A percentile compares a stretch with the other conserved stretches of the same genome.
These are phyloP conservation scores for Pittosporum tobira DNA, from an alignment of 129 eudicot genomes.

Conservation along the genomic window DNA sequence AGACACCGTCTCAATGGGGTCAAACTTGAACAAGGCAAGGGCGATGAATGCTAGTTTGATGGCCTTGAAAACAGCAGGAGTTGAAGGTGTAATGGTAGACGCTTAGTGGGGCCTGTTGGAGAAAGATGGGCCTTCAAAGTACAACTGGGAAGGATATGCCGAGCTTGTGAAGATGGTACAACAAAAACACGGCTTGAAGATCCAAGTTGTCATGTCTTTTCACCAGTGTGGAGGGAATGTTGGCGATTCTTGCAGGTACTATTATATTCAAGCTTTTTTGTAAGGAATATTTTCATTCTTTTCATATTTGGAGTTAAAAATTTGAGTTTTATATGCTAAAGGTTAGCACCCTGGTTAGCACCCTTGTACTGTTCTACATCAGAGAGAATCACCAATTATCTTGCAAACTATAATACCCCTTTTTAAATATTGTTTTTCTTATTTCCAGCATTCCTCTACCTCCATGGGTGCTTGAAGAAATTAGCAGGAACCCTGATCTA, in stretches of 20 bases:
- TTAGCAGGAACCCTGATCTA: slow-evolving; percentile 77
- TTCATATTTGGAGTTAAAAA: not conserved
- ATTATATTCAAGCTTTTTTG: too few relatives aligned
- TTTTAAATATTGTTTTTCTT: too few relatives aligned
- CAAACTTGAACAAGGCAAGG: slow-evolving; percentile 52
- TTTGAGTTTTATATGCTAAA: not conserved
- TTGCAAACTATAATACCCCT: too few relatives aligned
- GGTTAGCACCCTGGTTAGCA: too few relatives aligned
- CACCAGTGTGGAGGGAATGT: slow-evolving; percentile 99
- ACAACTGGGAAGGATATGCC: slow-evolving; percentile 89
- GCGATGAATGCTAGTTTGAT: slow-evolving; percentile 87
- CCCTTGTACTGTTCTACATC: not conserved
- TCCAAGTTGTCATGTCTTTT: slow-evolving; percentile 96
- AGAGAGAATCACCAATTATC: not conserved
- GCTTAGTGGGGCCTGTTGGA: slow-evolving; percentile 98
- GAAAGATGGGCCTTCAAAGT: slow-evolving; percentile 75
- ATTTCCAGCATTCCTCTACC: slow-evolving; percentile 85
- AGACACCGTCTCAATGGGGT: slow-evolving; percentile 57
- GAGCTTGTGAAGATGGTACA: slow-evolving; percentile 91
- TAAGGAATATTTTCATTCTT: not conserved
- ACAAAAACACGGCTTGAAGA: slow-evolving; percentile 76
- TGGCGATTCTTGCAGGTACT: slow-evolving; percentile 95
- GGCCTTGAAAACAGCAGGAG: slow-evolving; percentile 84
- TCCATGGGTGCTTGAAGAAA: slow-evolving; percentile 97
- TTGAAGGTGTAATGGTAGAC: slow-evolving; percentile 92